phyloP scores from a whole-genome alignment of 352 stramenopile species.

The Phytophthora pinifolia region DNA sequence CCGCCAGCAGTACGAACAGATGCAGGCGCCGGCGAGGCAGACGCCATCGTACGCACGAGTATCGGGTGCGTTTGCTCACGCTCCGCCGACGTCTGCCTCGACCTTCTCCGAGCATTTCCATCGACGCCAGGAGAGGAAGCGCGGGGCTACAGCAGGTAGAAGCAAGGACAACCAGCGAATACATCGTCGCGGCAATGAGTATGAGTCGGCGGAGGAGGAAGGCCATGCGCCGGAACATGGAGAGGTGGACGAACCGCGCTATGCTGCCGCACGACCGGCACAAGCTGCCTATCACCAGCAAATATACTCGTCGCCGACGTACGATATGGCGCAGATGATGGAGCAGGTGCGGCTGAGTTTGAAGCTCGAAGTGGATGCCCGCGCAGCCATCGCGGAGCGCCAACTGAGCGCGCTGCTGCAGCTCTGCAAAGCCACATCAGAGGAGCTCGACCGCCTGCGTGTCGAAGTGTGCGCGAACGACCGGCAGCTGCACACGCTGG shows the following conservation, averaged over 20 bases:
- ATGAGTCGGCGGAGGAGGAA: conserved; percentile 16
- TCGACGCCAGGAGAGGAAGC: conserved; percentile 48
- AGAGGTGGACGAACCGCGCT: conserved; percentile 6
- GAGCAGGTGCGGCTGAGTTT: conserved; percentile 81
- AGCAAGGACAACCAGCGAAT: conserved; percentile 36
- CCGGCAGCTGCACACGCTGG: conserved; percentile 72
- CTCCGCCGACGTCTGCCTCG: not conserved
- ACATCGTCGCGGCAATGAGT: conserved; percentile 21
- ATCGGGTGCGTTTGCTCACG: conserved; percentile 19
- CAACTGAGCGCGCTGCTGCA: conserved; percentile 76
- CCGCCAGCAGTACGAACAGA: conserved; percentile 7
- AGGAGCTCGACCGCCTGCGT: conserved; percentile 70
- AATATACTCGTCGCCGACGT: conserved; percentile 69
- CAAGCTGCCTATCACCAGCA: conserved; percentile 25
- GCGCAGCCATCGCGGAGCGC: conserved; percentile 70
- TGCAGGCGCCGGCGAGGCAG: conserved; percentile 1
- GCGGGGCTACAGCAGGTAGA: conserved; percentile 8
- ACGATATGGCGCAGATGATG: conserved; percentile 85
- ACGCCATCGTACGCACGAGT: conserved; percentile 27
- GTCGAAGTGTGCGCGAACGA: conserved; percentile 73
- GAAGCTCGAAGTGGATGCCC: conserved; percentile 81
- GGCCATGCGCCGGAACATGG: conserved; percentile 22
- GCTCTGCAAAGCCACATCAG: conserved; percentile 70
- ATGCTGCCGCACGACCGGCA: conserved; percentile 1
- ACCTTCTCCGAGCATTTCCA: conserved; percentile 58